phyloP scores from a whole-genome alignment of 148 eudicot species.

The Fagopyrum tataricum region DNA sequence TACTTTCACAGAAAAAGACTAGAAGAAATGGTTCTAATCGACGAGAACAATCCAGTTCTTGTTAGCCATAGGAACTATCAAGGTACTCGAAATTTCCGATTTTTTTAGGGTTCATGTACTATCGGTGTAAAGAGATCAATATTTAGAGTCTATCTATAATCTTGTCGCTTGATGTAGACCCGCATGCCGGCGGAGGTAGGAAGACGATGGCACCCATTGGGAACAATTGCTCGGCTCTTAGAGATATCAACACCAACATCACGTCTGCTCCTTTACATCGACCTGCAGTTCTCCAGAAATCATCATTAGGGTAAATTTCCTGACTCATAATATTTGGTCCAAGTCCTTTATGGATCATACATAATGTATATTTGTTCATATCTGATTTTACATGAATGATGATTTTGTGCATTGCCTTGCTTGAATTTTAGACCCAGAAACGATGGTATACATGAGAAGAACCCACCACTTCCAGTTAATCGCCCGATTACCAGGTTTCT shows the following conservation, averaged over 20 bases:
- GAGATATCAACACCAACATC: constrained; percentile 46
- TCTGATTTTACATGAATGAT: background rate
- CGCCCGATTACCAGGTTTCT: constrained; percentile 74
- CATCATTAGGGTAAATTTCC: constrained; percentile 40
- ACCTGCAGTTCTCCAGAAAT: constrained; percentile 38
- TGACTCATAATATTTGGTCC: background rate
- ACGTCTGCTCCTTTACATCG: constrained; percentile 40
- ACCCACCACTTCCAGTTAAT: constrained; percentile 29
- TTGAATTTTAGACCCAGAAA: constrained; percentile 27
- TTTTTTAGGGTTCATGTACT: background rate
- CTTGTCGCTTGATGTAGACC: constrained; percentile 18
- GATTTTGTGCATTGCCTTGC: background rate
- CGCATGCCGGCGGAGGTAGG: constrained; percentile 30
- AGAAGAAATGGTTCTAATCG: constrained; percentile 49
- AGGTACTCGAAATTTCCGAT: constrained; percentile 34
- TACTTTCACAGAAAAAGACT: background rate
- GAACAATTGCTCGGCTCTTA: constrained; percentile 56
- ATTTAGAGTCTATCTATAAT: constrained; percentile 18
- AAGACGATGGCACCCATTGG: constrained; percentile 45
- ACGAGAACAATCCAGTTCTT: constrained; percentile 56
- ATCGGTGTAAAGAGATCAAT: constrained; percentile 4
- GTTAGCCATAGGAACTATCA: constrained; percentile 33
- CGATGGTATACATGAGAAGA: constrained; percentile 29
- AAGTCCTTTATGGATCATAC: background rate
- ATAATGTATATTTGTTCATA: constrained; percentile 6